A percentile compares a stretch with the other conserved stretches of the same genome.
These are phyloP conservation scores for Lichtheimia ornata DNA, from an alignment of 371 early-diverging fungal species.

Conservation along the genomic window DNA sequence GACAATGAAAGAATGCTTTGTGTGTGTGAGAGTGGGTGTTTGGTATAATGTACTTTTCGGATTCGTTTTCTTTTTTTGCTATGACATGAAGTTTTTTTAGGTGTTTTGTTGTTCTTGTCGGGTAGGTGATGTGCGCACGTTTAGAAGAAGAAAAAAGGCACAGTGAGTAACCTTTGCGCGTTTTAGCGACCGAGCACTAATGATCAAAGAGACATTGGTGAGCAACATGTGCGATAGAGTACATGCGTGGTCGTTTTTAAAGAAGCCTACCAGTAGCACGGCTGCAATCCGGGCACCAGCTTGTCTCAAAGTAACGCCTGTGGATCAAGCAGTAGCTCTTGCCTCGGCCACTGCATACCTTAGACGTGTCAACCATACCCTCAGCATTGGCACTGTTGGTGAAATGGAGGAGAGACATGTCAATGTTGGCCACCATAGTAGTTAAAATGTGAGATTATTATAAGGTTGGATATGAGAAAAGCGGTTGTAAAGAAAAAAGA, in stretches of 20 bases:
- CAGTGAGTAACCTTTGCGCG: not conserved
- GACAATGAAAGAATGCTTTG: not conserved
- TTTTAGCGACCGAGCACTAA: not conserved
- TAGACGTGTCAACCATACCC: not conserved
- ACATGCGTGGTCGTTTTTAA: not conserved
- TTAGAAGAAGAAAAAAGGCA: not conserved
- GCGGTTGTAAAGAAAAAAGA: not conserved
- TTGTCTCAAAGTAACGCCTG: conserved; percentile 39
- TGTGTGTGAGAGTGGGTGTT: not conserved
- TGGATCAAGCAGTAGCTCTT: conserved; percentile 43
- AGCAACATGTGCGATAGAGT: not conserved
- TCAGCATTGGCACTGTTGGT: not conserved
- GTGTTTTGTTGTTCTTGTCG: conserved; percentile 2
- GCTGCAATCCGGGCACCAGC: conserved; percentile 45
- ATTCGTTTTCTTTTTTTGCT: conserved; percentile 1
- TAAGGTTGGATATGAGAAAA: not conserved
- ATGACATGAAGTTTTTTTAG: not conserved
- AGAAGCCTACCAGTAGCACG: conserved; percentile 8
- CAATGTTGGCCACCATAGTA: too few relatives aligned
- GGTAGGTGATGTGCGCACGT: not conserved
- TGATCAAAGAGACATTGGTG: not conserved
- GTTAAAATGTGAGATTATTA: not conserved
- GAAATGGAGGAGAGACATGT: conserved; percentile 1
- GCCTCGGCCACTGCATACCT: conserved; percentile 22
- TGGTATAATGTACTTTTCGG: conserved; percentile 1